Percentiles rank a stretch among this genome's conserved stretches.
These are phyloP conservation scores for Dioscorea dumetorum DNA, from an alignment of 106 monocot genomes.

Conservation along the genomic window DNA sequence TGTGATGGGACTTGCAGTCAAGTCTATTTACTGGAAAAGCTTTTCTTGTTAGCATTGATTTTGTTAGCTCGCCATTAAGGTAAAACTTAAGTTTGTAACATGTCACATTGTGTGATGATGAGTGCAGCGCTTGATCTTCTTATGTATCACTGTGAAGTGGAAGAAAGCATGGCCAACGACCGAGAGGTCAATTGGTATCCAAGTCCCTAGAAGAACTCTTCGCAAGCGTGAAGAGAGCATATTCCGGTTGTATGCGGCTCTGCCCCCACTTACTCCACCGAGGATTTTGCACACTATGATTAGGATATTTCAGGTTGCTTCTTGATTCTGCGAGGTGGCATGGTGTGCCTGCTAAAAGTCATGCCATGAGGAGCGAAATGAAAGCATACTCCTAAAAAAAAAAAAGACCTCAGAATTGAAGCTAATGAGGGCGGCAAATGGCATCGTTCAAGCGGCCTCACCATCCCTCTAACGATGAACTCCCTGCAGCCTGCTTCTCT, in stretches of 20 bases:
- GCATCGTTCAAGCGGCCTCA: constrained; percentile 55
- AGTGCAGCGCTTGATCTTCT: constrained; percentile 78
- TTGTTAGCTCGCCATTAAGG: background rate
- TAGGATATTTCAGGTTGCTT: constrained; percentile 77
- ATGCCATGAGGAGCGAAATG: constrained; percentile 85
- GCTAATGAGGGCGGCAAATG: constrained; percentile 78
- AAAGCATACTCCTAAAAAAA: constrained; percentile 85
- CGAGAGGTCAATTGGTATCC: too few relatives aligned
- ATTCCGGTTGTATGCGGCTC: too few relatives aligned
- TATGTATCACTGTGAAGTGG: constrained; percentile 93
- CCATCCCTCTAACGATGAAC: constrained; percentile 11
- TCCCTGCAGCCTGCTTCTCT: too few relatives aligned
- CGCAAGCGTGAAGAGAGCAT: too few relatives aligned
- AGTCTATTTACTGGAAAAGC: too few relatives aligned
- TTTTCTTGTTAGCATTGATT: too few relatives aligned
- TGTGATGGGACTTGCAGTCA: too few relatives aligned
- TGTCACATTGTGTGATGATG: background rate
- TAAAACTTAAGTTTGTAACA: background rate
- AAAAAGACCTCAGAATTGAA: constrained; percentile 89
- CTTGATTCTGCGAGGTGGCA: constrained; percentile 55
- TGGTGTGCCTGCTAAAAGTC: constrained; percentile 76
- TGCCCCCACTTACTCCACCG: too few relatives aligned
- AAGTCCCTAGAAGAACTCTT: too few relatives aligned
- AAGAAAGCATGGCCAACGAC: constrained; percentile 94
- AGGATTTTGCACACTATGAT: too few relatives aligned